Percentiles rank a stretch among this genome's conserved stretches.
phyloP scores from a whole-genome alignment of 495 filamentous ascomycete species.

The Tetracladium setigerum region DNA sequence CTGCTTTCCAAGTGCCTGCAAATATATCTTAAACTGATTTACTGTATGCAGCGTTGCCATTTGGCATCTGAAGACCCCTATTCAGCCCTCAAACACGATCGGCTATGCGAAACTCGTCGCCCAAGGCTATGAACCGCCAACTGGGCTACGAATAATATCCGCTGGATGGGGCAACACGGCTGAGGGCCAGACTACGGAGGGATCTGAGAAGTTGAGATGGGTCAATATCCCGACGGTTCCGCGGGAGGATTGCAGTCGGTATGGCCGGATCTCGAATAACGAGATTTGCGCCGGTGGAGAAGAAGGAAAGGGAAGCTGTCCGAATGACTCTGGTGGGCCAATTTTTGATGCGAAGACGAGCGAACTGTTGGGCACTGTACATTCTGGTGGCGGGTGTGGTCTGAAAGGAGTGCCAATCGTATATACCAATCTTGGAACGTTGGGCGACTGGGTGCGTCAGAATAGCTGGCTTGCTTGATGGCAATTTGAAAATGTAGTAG shows the following conservation, averaged over 20 bases:
- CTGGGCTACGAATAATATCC: slow-evolving; percentile 3
- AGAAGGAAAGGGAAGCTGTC: slow-evolving; percentile 15
- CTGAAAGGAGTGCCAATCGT: slow-evolving; percentile 1
- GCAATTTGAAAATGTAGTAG: background rate
- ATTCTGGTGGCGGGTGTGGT: slow-evolving; percentile 2
- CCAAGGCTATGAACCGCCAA: slow-evolving; percentile 8
- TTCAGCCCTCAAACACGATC: slow-evolving; percentile 6
- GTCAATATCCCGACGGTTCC: slow-evolving; percentile 11
- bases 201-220: slow-evolving; percentile 9
- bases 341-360: slow-evolving; percentile 5
- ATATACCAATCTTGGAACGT: slow-evolving; percentile 2
- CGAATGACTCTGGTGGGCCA: slow-evolving; percentile 11
- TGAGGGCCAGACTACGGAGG: slow-evolving; percentile 3
- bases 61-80: slow-evolving; percentile 7
- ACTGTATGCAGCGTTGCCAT: slow-evolving; percentile 8
- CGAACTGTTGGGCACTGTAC: slow-evolving; percentile 1
- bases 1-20: background rate
- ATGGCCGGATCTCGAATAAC: slow-evolving; percentile 9
- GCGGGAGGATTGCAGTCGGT: slow-evolving; percentile 3
- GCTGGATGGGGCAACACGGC: slow-evolving; percentile 13
- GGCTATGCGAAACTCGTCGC: slow-evolving; percentile 8
- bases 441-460: slow-evolving; percentile 4
- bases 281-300: slow-evolving; percentile 14
- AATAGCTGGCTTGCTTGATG: slow-evolving; percentile 1
- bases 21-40: slow-evolving; percentile 2